Evolutionary conservation across 2,329 filamentous ascomycete genomes (phyloP).

Genomic region (Ophiobolus disseminans): DNA sequence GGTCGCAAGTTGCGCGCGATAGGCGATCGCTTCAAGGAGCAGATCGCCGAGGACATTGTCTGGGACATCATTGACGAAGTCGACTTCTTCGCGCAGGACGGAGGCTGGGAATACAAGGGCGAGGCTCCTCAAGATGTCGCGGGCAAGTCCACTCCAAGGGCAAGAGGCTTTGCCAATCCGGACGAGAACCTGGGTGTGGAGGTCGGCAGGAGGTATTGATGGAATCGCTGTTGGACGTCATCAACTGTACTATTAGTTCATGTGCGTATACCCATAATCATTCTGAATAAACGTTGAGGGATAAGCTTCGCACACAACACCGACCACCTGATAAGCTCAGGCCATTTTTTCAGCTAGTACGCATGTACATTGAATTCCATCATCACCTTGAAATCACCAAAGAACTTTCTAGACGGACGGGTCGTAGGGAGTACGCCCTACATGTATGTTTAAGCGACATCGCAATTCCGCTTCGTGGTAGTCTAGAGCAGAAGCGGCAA

Average conservation of each 20-base stretch:
- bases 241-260: not conserved
- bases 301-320: too few relatives aligned
- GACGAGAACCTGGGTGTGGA: slow-evolving; percentile 49
- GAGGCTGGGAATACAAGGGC: slow-evolving; percentile 53
- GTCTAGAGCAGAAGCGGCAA: slow-evolving; percentile 7
- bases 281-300: too few relatives aligned
- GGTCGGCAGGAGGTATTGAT: slow-evolving; percentile 44
- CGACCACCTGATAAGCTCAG: too few relatives aligned
- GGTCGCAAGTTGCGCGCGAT: slow-evolving; percentile 63
- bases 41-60: slow-evolving; percentile 92
- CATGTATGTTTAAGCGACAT: not conserved
- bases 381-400: too few relatives aligned
- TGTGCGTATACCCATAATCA: not conserved
- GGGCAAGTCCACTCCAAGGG: slow-evolving; percentile 45
- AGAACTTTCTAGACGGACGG: too few relatives aligned
- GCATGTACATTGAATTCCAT: too few relatives aligned
- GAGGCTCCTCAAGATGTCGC: slow-evolving; percentile 40
- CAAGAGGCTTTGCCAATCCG: slow-evolving; percentile 47
- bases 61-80: slow-evolving; percentile 96
- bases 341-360: too few relatives aligned
- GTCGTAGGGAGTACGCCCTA: slow-evolving; percentile 1
- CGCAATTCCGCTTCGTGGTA: not conserved
- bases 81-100: slow-evolving; percentile 82
- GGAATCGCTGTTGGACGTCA: not conserved
- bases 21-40: slow-evolving; percentile 83